Conservation (phyloP, 1,139 yeast genomes). For the Kazachstania sp. region DNA sequence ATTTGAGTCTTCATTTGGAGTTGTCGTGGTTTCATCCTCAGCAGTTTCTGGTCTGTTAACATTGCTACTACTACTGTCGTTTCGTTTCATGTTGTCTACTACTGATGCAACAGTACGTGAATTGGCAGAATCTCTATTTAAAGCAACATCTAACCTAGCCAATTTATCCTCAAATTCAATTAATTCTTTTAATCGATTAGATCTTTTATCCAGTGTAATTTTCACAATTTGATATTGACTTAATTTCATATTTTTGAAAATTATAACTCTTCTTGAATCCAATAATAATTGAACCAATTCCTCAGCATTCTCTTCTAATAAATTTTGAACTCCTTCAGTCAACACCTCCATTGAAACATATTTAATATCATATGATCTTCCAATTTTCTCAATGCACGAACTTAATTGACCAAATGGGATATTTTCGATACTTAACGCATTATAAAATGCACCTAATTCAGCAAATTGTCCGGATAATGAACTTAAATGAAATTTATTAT, state of each 20-base stretch:
- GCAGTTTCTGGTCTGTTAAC: neutral
- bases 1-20: neutral
- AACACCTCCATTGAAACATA: slow-evolving; percentile 66
- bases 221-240: slow-evolving; percentile 52
- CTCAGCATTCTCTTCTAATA: slow-evolving; percentile 73
- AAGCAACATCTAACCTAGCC: slow-evolving; percentile 28
- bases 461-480: slow-evolving; percentile 37
- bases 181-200: slow-evolving; percentile 21
- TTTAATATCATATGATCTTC: slow-evolving; percentile 77
- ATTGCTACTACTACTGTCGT: slow-evolving; percentile 1
- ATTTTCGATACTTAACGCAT: slow-evolving; percentile 68
- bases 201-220: slow-evolving; percentile 31
- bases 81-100: slow-evolving; percentile 3
- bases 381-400: slow-evolving; percentile 62
- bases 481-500: slow-evolving; percentile 38
- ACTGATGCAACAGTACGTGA: slow-evolving; percentile 10
- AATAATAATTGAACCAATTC: slow-evolving; percentile 75
- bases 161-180: slow-evolving; percentile 30
- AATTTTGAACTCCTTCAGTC: slow-evolving; percentile 54
- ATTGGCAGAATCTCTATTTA: slow-evolving; percentile 13
- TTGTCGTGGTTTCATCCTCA: neutral
- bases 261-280: slow-evolving; percentile 59
- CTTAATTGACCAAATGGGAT: slow-evolving; percentile 34
- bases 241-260: slow-evolving; percentile 61
- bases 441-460: slow-evolving; percentile 42